Percentiles rank a stretch among this genome's conserved stretches.
These are phyloP conservation scores for Candida orba DNA, from an alignment of 805 yeast species.

Conservation along the genomic window DNA sequence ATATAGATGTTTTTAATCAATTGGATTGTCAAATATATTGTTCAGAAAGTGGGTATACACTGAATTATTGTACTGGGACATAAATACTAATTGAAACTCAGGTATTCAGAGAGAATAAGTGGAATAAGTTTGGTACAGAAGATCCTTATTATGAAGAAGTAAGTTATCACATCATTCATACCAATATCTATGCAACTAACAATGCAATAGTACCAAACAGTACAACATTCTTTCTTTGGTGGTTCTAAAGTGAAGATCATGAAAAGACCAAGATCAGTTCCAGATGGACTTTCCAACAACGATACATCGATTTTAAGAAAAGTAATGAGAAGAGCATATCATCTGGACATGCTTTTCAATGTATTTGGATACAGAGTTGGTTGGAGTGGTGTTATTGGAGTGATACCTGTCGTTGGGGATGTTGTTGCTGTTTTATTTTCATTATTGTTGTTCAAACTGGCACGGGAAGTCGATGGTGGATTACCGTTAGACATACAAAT, in stretches of 20 bases:
- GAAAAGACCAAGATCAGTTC: conserved; percentile 33
- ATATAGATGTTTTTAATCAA: conserved; percentile 14
- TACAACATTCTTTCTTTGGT: conserved; percentile 17
- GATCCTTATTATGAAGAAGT: conserved; percentile 37
- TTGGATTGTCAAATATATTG: conserved; percentile 17
- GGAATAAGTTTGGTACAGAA: conserved; percentile 33
- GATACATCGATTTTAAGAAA: conserved; percentile 43
- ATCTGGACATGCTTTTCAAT: conserved; percentile 59
- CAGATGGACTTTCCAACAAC: conserved; percentile 46
- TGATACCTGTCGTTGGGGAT: conserved; percentile 65
- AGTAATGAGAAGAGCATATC: conserved; percentile 55
- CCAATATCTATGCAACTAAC: not conserved
- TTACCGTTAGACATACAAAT: conserved; percentile 48
- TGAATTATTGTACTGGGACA: too few species aligned
- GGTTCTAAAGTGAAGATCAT: conserved; percentile 13
- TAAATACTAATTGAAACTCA: conserved; percentile 4
- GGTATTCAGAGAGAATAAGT: conserved; percentile 27
- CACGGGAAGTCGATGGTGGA: conserved; percentile 54
- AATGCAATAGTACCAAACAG: conserved; percentile 14
- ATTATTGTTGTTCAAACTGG: conserved; percentile 31
- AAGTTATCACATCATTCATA: conserved; percentile 6
- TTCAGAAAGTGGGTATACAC: conserved; percentile 18
- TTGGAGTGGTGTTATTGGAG: conserved; percentile 58
- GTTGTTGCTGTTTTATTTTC: conserved; percentile 47
- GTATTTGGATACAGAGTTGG: conserved; percentile 59